Percentiles rank a stretch among this genome's conserved stretches.
Evolutionary conservation across 179 eudicot genomes (phyloP).

Genomic region (Gypsophila paniculata): DNA sequence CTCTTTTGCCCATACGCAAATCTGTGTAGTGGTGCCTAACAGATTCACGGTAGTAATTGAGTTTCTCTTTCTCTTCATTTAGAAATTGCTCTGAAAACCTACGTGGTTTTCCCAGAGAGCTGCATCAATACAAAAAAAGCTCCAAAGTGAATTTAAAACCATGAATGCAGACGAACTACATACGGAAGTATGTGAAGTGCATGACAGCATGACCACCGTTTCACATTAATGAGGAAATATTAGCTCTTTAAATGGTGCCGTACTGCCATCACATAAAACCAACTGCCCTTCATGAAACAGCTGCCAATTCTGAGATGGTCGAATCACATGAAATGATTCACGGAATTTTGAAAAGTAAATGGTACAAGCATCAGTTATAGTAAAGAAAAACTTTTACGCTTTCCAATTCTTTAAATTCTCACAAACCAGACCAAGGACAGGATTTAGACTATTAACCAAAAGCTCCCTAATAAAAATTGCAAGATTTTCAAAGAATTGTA

Average conservation of each 20-base stretch:
- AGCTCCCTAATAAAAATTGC: background rate
- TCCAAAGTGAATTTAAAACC: background rate
- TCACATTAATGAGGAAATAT: background rate
- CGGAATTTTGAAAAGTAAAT: background rate
- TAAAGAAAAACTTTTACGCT: background rate
- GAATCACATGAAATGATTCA: background rate
- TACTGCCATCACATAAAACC: too few species aligned
- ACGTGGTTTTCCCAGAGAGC: constrained; percentile 95
- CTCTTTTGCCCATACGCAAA: constrained; percentile 76
- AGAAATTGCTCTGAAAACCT: constrained; percentile 87
- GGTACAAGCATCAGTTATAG: background rate
- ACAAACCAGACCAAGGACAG: background rate
- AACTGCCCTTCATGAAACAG: background rate
- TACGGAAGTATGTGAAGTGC: background rate
- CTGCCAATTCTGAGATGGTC: background rate
- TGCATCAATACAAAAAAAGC: constrained; percentile 38
- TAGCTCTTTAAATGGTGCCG: background rate
- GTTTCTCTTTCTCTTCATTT: constrained; percentile 92
- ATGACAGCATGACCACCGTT: background rate
- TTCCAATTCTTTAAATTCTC: background rate
- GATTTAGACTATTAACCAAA: background rate
- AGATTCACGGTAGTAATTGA: constrained; percentile 79
- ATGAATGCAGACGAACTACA: background rate
- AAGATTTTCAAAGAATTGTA: background rate
- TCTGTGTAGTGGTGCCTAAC: constrained; percentile 90